Base-by-base conservation (phyloP, 2,329 filamentous ascomycete species). In the Cytospora schulzeri region DNA sequence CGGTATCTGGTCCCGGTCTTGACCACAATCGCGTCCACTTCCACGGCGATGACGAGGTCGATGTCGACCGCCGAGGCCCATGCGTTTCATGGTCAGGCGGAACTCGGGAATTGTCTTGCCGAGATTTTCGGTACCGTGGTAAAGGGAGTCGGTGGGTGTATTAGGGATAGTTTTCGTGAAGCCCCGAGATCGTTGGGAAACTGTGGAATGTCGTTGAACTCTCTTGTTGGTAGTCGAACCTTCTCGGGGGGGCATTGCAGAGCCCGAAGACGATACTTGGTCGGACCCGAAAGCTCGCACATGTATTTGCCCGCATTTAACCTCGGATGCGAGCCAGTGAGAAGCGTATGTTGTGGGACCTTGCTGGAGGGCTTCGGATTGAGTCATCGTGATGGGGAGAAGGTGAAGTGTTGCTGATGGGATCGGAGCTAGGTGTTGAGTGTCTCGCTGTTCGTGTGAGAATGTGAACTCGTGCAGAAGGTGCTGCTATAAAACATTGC, bases 161-260 rank as follows among this genome's bases (percentile, higher is more conserved):
- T 41, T n/a, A 5, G 17, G 15, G 4, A 5, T 41, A n/a, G 38
- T 41, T 4, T 17, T 41, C 5, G 19, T 41, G 17, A 11, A 41
- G 38, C 4, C 17, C n/a, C 2, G 38, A 41, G 4, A n/a, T n/a
- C 6, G 38, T n/a, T 41, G 38, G 17, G 38, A 41, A 41, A 5
- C 15, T 41, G 17, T 41, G 4, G 5, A n/a, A 17, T 17, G 4
- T 41, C 17, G 38, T 41, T 19, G 38, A 41, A 15, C 17, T 6
- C 17, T 1, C 3, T 2, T 41, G 4, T 8, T n/a, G 1, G 4
- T n/a, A 11, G 38, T 41, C 1, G 6, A 11, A 4, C 1, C 8
- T 41, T 3, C 15, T 8, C 17, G 38, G 6, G 38, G 15, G 17
- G 15, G 7, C 17, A 19, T 7, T 1, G 19, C 6, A 17, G 38